These are phyloP conservation scores for Ceratopteris richardii DNA, from an alignment of 75 land plant species.

Conservation along the genomic window DNA sequence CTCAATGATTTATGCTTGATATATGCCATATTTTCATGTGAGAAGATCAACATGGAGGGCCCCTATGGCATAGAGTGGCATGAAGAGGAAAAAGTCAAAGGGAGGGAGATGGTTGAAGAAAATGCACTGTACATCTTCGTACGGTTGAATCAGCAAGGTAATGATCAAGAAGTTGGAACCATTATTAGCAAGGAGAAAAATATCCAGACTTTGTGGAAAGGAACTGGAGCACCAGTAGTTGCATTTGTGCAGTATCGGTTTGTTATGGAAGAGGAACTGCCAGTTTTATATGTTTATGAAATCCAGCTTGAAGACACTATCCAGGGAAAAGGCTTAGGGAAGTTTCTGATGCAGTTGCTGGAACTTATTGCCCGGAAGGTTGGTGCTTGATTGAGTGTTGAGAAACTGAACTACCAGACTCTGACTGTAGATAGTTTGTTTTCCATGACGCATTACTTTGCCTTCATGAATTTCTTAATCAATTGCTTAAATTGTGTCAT, in stretches of 20 bases:
- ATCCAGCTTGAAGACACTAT: slow-evolving; percentile 69
- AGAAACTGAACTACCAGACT: too few relatives aligned
- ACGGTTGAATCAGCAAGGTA: neutral
- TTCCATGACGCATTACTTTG: too few relatives aligned
- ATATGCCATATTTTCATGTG: too few relatives aligned
- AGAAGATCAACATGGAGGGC: slow-evolving; percentile 81
- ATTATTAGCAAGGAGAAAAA: neutral
- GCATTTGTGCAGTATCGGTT: slow-evolving; percentile 94
- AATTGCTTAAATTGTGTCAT: too few relatives aligned
- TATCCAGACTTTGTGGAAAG: slow-evolving; percentile 16
- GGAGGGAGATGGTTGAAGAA: slow-evolving; percentile 78
- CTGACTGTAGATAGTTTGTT: too few relatives aligned
- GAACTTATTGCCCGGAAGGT: slow-evolving; percentile 96
- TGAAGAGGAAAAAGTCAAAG: slow-evolving; percentile 76
- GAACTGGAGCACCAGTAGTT: slow-evolving; percentile 45
- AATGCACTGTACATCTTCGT: slow-evolving; percentile 85
- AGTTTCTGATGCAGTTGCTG: slow-evolving; percentile 84
- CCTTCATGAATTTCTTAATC: too few relatives aligned
- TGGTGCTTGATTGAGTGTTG: too few relatives aligned
- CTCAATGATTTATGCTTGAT: too few relatives aligned
- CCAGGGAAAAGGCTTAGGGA: slow-evolving; percentile 84
- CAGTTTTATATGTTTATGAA: slow-evolving; percentile 89
- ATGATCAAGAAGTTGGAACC: neutral
- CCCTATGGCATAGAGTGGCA: slow-evolving; percentile 86
- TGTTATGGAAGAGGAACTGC: slow-evolving; percentile 79